Evolutionary conservation across 2,329 filamentous ascomycete species (phyloP).

Genomic region (Diplodia seriata): DNA sequence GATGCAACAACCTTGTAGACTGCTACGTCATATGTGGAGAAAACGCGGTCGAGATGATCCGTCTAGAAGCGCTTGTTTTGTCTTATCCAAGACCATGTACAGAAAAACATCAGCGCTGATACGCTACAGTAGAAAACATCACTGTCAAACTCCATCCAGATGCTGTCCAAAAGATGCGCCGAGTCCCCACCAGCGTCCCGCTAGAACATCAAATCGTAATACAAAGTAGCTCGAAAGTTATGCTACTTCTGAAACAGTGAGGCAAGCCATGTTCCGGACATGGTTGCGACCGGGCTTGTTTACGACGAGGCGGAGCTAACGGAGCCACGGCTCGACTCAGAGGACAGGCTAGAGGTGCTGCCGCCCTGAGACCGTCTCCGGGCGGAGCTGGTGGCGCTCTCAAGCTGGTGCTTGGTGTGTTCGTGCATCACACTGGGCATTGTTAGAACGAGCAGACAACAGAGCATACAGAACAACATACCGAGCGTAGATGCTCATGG

Average conservation of each 20-base stretch:
- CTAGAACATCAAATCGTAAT: background rate
- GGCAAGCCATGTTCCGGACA: conserved; percentile 4
- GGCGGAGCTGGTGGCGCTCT: conserved; percentile 54
- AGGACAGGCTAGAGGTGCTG: conserved; percentile 32
- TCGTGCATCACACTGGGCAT: conserved; percentile 55
- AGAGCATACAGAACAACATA: conserved; percentile 38
- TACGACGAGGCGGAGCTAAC: conserved; percentile 37
- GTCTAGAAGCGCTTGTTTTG: background rate
- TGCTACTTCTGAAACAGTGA: background rate
- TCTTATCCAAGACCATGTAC: background rate
- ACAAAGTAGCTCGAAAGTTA: background rate
- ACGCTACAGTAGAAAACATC: background rate
- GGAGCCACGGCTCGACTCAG: conserved; percentile 39
- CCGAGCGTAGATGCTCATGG: conserved; percentile 55
- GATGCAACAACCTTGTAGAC: conserved; percentile 10
- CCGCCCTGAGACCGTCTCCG: conserved; percentile 47
- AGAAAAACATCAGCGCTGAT: background rate
- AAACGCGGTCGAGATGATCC: background rate
- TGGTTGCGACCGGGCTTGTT: background rate
- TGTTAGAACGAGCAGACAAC: background rate
- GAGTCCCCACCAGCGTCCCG: background rate
- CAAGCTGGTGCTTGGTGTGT: conserved; percentile 58
- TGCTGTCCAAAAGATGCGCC: conserved; percentile 1
- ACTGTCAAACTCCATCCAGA: conserved; percentile 12
- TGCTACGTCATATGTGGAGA: conserved; percentile 16